Percentiles rank a stretch among this genome's conserved stretches.
phyloP scores from a whole-genome alignment of 495 filamentous ascomycete species.

The Viridothelium virens region DNA sequence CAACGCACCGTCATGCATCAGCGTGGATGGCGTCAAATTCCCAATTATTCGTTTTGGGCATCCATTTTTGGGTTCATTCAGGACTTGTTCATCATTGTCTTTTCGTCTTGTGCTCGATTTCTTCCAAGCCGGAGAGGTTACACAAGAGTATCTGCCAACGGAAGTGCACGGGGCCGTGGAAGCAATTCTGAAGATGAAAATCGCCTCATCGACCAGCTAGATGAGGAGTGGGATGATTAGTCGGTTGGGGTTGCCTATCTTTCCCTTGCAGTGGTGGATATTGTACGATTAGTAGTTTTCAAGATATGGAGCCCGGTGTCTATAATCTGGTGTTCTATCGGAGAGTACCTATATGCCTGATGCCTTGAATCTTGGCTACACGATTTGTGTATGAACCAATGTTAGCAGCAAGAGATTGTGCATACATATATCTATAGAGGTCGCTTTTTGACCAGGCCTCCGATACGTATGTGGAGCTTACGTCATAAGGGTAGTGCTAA shows the following conservation, averaged over 20 bases:
- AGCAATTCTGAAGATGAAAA: constrained; percentile 68
- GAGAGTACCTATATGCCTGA: too few species aligned
- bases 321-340: too few species aligned
- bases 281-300: neutral
- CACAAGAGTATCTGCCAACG: constrained; percentile 38
- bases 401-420: too few species aligned
- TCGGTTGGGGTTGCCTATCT: neutral
- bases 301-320: neutral
- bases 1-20: constrained; percentile 92
- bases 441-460: too few species aligned
- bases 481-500: too few species aligned
- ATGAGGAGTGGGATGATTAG: constrained; percentile 67
- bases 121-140: constrained; percentile 59
- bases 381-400: too few species aligned
- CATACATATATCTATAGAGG: too few species aligned
- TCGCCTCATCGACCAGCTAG: constrained; percentile 86
- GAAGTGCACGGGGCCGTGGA: constrained; percentile 33
- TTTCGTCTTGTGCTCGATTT: constrained; percentile 64
- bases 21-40: constrained; percentile 88
- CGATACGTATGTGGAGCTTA: too few species aligned
- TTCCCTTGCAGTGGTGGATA: neutral
- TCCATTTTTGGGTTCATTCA: constrained; percentile 76
- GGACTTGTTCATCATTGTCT: constrained; percentile 75
- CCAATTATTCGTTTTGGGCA: constrained; percentile 89
- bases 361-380: too few species aligned